Conservation (phyloP, 257 asterid genomes). For the Craterostigma plantagineum region DNA sequence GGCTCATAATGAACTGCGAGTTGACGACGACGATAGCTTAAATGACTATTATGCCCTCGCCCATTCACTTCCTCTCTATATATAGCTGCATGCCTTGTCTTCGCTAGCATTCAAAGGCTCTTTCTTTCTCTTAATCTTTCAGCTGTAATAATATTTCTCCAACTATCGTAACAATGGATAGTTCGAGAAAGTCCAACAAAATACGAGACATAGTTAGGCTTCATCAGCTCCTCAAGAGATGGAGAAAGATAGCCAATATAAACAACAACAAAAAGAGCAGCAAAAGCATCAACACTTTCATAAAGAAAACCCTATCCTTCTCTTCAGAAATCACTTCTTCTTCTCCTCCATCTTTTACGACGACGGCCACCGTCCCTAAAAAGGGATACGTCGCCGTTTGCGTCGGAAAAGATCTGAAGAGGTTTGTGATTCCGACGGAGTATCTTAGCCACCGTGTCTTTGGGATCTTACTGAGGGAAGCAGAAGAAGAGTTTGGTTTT, state of each 20-base stretch:
- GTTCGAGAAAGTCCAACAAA: constrained; percentile 45
- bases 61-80: no score
- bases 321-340: constrained; percentile 23
- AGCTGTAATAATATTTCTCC: no score
- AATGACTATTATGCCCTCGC: no score
- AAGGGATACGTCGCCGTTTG: constrained; percentile 53
- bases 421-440: constrained; percentile 56
- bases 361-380: no score
- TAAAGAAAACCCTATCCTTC: constrained; percentile 71
- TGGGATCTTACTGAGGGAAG: constrained; percentile 43
- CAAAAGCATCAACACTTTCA: constrained; percentile 37
- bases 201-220: constrained; percentile 74
- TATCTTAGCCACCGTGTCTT: constrained; percentile 47
- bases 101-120: no score
- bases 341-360: neutral
- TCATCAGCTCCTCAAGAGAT: constrained; percentile 68
- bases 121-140: no score
- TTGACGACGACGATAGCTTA: no score
- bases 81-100: no score
- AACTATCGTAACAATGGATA: no score
- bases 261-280: constrained; percentile 6
- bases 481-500: constrained; percentile 80
- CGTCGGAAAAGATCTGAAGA: constrained; percentile 43
- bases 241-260: constrained; percentile 51
- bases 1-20: no score